Percentiles rank a stretch among this genome's conserved stretches.
phyloP scores from a whole-genome alignment of 495 filamentous ascomycete genomes.

The Zalerion maritima region DNA sequence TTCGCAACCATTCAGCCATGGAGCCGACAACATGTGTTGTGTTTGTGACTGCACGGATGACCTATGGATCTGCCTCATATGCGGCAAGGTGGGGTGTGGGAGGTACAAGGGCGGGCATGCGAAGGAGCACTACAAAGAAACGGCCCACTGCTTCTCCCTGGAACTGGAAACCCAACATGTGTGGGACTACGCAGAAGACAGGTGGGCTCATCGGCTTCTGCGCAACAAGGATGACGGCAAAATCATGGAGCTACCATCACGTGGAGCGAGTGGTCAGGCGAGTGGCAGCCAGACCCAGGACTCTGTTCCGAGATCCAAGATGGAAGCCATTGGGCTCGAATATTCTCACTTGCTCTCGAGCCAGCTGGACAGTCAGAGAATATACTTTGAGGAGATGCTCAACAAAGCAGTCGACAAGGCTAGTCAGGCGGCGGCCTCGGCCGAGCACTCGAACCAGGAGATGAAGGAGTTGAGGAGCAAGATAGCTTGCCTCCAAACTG shows the following conservation, averaged over 20 bases:
- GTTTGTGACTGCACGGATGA: conserved; percentile 65
- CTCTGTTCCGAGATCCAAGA: conserved; percentile 73
- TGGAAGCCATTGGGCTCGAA: conserved; percentile 83
- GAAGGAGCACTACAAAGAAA: conserved; percentile 84
- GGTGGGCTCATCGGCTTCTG: conserved; percentile 90
- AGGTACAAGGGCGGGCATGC: conserved; percentile 90
- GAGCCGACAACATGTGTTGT: conserved; percentile 41
- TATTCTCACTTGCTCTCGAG: conserved; percentile 85
- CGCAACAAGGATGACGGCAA: conserved; percentile 85
- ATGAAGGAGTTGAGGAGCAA: conserved; percentile 32
- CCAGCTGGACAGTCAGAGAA: conserved; percentile 81
- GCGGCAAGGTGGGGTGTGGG: conserved; percentile 84
- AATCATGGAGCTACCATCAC: conserved; percentile 69
- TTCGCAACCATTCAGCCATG: conserved; percentile 34
- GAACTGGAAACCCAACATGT: conserved; percentile 87
- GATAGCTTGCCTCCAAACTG: conserved; percentile 30
- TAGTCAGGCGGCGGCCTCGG: conserved; percentile 49
- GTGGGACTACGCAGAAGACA: conserved; percentile 93
- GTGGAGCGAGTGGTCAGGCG: too few relatives aligned
- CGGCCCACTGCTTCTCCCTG: conserved; percentile 77
- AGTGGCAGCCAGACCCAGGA: conserved; percentile 31
- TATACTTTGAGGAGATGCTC: conserved; percentile 90
- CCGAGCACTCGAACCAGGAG: conserved; percentile 44
- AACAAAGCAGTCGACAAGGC: conserved; percentile 88
- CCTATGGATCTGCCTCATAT: conserved; percentile 90